Percentiles rank a stretch among this genome's conserved stretches.
phyloP scores from a whole-genome alignment of 768 basidiomycete species.

The Brasilioporus rufonigricans region DNA sequence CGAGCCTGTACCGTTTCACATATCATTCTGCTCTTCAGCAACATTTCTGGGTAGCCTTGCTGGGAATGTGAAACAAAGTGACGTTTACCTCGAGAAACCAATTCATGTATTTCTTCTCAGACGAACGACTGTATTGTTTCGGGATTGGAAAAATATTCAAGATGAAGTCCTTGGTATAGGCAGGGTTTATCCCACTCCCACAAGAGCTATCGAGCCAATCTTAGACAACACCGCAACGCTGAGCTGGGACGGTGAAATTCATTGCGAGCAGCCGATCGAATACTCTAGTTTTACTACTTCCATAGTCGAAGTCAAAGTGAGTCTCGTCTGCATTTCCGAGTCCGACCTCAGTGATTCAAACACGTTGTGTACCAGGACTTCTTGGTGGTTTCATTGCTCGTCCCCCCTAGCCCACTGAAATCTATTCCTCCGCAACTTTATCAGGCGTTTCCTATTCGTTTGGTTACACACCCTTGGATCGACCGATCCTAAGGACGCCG shows the following conservation, averaged over 20 bases:
- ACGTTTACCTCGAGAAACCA: slow-evolving; percentile 18
- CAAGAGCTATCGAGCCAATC: slow-evolving; percentile 36
- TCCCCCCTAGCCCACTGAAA: slow-evolving; percentile 33
- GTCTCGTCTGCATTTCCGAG: slow-evolving; percentile 4
- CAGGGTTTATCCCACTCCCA: slow-evolving; percentile 34
- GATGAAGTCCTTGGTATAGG: slow-evolving; percentile 48
- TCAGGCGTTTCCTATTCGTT: slow-evolving; percentile 52
- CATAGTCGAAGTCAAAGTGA: slow-evolving; percentile 50
- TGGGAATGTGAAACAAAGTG: neutral
- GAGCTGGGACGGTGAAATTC: slow-evolving; percentile 64
- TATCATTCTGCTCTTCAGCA: slow-evolving; percentile 54
- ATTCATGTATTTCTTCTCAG: slow-evolving; percentile 58
- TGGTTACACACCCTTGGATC: slow-evolving; percentile 60
- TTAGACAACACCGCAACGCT: slow-evolving; percentile 36
- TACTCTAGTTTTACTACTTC: slow-evolving; percentile 51
- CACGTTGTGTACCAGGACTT: slow-evolving; percentile 48
- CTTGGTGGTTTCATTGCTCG: slow-evolving; percentile 47
- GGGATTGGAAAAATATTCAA: slow-evolving; percentile 5
- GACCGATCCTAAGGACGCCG: slow-evolving; percentile 23
- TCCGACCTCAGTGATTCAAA: neutral
- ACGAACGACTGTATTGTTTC: slow-evolving; percentile 43
- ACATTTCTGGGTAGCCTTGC: slow-evolving; percentile 32
- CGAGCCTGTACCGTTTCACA: slow-evolving; percentile 63
- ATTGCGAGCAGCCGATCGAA: slow-evolving; percentile 36
- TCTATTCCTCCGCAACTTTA: slow-evolving; percentile 40